Base-by-base conservation (phyloP, 169 alveolate species). In the Babesia caballi region DNA sequence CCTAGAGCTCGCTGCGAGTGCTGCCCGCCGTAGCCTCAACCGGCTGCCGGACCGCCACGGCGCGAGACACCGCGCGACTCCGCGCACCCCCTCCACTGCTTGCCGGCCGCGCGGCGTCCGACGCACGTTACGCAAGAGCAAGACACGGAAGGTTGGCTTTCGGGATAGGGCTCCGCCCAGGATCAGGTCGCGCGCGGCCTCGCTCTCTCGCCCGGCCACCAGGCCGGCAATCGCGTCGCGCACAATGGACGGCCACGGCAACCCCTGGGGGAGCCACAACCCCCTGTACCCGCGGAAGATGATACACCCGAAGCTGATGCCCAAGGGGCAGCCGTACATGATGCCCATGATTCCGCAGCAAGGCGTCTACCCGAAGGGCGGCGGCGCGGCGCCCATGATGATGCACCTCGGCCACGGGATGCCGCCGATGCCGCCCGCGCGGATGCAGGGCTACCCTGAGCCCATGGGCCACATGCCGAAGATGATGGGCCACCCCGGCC, bases 281-380 rank as follows among this genome's bases (percentile, higher is more conserved):
- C 61, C 61, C 27, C 61, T 8, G 30, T 63, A 27, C 46, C 6
- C 58, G 11, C 36, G 52, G 17, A 49, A 49, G 60, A 28, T 25
- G 49, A 5, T 63, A 50, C 73, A 50, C 5, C 59, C 61, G 28
- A 63, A 63, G 73, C n/a, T 49, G 73, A 47, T 63, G 60, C 46
- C 33, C 41, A 63, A 63, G 60, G 73, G 73, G 1, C 51, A 7
- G 23, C 58, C 73, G 8, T 63, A n/a, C 60, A 49, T 63, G 73
- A 49, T 63, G 44, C 73, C 17, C 15, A 49, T 63, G 73, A 28
- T 63, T 47, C 51, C 44, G 17, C 59, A 46, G 52, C 58, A 44
- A 49, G 60, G 60, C 7, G 60, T 63, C 11, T 63, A 14, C 36
- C 49, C 60, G 25, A 63, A 63, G 33, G 42, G 49, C 2, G 33